Conservation (phyloP, 208 protist genomes). For the Tetramitus jugosus region DNA sequence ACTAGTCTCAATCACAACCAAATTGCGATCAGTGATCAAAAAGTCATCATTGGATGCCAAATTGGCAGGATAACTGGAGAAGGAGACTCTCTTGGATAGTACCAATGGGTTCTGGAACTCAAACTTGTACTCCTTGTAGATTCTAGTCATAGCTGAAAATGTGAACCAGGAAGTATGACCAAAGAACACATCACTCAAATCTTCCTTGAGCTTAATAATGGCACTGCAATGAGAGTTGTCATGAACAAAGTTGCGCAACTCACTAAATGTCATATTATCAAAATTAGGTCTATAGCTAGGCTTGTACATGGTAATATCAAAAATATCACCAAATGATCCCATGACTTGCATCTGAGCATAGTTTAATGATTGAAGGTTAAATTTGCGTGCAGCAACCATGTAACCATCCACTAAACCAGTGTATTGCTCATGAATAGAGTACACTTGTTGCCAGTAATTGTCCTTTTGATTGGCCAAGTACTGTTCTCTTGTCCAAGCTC, state of each 20-base stretch:
- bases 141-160: conserved; percentile 36
- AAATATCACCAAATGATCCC: conserved; percentile 30
- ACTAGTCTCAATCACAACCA: conserved; percentile 63
- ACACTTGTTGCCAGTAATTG: conserved; percentile 31
- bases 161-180: conserved; percentile 40
- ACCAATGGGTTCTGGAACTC: background rate
- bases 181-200: conserved; percentile 40
- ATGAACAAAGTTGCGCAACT: background rate
- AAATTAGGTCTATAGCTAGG: conserved; percentile 19
- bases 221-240: conserved; percentile 34
- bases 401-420: conserved; percentile 34
- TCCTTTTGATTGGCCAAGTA: background rate
- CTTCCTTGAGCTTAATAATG: conserved; percentile 38
- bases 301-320: conserved; percentile 28
- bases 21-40: conserved; percentile 56
- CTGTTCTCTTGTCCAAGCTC: background rate
- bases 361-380: background rate
- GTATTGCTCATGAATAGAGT: conserved; percentile 28
- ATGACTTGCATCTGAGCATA: conserved; percentile 19
- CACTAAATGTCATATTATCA: conserved; percentile 16
- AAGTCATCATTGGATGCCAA: conserved; percentile 72
- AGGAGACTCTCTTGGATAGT: conserved; percentile 39
- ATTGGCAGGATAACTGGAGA: conserved; percentile 60
- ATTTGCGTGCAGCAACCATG: background rate
- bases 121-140: conserved; percentile 33